A percentile compares a stretch with the other conserved stretches of the same genome.
Conservation (phyloP, 176 grass and related monocot genomes). For the Raddia distichophylla region DNA sequence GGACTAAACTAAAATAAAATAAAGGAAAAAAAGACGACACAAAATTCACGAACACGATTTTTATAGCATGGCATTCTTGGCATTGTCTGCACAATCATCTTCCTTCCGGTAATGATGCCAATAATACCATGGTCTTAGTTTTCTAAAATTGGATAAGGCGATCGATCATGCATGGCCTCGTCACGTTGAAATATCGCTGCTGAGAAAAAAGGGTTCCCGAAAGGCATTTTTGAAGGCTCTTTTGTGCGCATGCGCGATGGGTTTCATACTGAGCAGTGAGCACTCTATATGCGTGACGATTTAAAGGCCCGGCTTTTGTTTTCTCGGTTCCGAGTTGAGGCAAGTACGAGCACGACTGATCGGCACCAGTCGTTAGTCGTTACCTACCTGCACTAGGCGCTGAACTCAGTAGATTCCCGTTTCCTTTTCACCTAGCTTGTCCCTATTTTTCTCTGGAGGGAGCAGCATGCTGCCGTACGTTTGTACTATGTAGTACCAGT, state of each 20-base stretch:
- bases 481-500: too few species aligned
- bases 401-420: not conserved
- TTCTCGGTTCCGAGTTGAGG: not conserved
- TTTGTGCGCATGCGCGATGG: not conserved
- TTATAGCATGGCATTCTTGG: too few species aligned
- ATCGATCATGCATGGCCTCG: too few species aligned
- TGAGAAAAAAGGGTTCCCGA: not conserved
- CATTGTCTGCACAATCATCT: too few species aligned
- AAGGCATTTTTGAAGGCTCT: constrained; percentile 9
- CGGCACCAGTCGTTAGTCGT: not conserved
- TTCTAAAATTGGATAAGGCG: not conserved
- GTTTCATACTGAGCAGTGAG: not conserved
- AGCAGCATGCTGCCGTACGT: not conserved
- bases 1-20: too few species aligned
- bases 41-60: too few species aligned
- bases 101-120: too few species aligned
- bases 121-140: too few species aligned
- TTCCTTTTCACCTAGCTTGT: not conserved
- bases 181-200: not conserved
- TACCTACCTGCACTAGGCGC: not conserved
- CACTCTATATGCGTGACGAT: not conserved
- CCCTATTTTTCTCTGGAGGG: not conserved
- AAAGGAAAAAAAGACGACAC: too few species aligned
- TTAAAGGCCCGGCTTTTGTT: not conserved
- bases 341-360: not conserved